phyloP scores from a whole-genome alignment of 2,329 filamentous ascomycete species.

The Macrophomina phaseolina region DNA sequence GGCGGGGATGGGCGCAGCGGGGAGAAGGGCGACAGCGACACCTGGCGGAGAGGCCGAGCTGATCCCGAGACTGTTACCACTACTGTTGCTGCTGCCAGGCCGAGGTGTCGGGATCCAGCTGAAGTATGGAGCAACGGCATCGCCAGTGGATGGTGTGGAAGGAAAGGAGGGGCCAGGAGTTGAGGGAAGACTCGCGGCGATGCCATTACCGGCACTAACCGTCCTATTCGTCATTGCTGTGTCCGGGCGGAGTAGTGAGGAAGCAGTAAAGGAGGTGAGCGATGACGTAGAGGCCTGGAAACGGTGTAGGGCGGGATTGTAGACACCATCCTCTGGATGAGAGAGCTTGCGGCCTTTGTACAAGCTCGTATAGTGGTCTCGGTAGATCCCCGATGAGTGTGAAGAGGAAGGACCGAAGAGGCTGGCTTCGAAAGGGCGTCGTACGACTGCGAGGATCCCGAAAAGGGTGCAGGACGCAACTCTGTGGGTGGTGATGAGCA shows the following conservation, averaged over 20 bases:
- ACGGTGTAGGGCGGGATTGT: background rate
- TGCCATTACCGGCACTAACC: background rate
- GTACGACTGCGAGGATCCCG: slow-evolving; percentile 39
- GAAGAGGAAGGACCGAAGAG: slow-evolving; percentile 33
- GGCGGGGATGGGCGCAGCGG: slow-evolving; percentile 31
- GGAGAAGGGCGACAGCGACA: slow-evolving; percentile 36
- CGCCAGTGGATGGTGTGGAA: slow-evolving; percentile 1
- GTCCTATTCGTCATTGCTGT: background rate
- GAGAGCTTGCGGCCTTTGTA: slow-evolving; percentile 32
- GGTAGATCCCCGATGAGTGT: slow-evolving; percentile 27
- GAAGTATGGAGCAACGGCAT: background rate
- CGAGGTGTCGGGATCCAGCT: slow-evolving; percentile 27
- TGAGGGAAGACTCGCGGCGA: background rate
- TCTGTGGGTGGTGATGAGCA: slow-evolving; percentile 31
- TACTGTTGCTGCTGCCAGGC: slow-evolving; percentile 31
- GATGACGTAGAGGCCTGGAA: background rate
- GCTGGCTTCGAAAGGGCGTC: slow-evolving; percentile 46
- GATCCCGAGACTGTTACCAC: slow-evolving; percentile 34
- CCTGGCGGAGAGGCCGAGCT: slow-evolving; percentile 40
- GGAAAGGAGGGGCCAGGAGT: slow-evolving; percentile 25
- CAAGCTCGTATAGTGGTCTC: slow-evolving; percentile 29
- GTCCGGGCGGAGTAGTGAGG: background rate
- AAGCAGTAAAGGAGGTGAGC: background rate
- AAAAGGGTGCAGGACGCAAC: slow-evolving; percentile 41
- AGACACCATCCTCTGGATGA: slow-evolving; percentile 35